These are phyloP conservation scores for Pilasporangium apinafurcum DNA, from an alignment of 352 stramenopile genomes.

Conservation along the genomic window DNA sequence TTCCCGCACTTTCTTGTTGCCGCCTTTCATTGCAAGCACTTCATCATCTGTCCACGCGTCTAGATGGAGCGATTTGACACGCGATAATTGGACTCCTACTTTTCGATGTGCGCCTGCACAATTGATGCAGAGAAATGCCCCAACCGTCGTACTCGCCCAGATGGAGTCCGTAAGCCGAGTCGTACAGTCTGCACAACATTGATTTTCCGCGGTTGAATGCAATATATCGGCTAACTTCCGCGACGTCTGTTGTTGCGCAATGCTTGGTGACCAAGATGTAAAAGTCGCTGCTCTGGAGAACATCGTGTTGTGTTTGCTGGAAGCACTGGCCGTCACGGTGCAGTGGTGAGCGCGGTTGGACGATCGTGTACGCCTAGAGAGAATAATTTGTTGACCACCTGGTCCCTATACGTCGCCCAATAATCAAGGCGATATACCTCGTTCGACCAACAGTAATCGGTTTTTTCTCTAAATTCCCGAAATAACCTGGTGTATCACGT, in stretches of 20 bases:
- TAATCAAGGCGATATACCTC: too few relatives aligned
- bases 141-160: slow-evolving; percentile 93
- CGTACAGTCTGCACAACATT: slow-evolving; percentile 77
- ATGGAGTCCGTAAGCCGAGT: slow-evolving; percentile 73
- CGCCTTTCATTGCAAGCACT: slow-evolving; percentile 57
- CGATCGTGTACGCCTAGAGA: too few relatives aligned
- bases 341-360: too few relatives aligned
- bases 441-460: too few relatives aligned
- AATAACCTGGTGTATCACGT: too few relatives aligned
- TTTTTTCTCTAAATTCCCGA: too few relatives aligned
- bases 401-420: too few relatives aligned
- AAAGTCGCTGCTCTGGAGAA: background rate
- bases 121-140: slow-evolving; percentile 94
- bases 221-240: slow-evolving; percentile 62
- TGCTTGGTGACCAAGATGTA: background rate
- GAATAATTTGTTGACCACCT: too few relatives aligned
- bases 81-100: slow-evolving; percentile 93
- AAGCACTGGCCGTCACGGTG: too few relatives aligned
- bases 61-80: slow-evolving; percentile 76
- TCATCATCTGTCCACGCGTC: slow-evolving; percentile 76
- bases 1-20: slow-evolving; percentile 62
- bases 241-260: slow-evolving; percentile 26
- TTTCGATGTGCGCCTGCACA: slow-evolving; percentile 93
- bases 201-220: slow-evolving; percentile 48
- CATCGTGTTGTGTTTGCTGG: too few relatives aligned